Base-by-base conservation (phyloP, 108 stramenopile genomes). In the Cyclotella kingstonii region DNA sequence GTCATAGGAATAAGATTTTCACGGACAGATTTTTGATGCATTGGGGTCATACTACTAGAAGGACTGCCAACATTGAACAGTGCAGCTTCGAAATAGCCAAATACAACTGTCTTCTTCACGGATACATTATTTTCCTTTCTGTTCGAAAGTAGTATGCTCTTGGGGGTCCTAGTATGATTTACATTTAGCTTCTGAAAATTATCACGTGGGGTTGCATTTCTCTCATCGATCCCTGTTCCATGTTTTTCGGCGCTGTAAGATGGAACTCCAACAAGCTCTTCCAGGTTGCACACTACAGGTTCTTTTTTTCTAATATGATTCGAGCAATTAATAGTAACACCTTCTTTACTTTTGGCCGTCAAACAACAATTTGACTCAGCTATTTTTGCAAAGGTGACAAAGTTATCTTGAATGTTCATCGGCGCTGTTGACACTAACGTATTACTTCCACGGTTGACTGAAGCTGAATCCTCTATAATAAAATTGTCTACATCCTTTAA, bases 21-120 rank as follows among this genome's bases (percentile, higher is more conserved):
- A 21, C 83, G 83, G 5, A 50, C 67, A 11, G 40, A 41, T 45
- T 75, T 66, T 19, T 72, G 55, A 21, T 86, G 86, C 82, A 91
- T 80, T 8, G 88, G 93, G 7, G 93, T 91, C 42, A 91, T 60
- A 50, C 60, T 83, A 8, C 71, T 66, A 8, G 90, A 87, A 15
- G 93, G 93, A 54, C 88, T 90, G 6, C 78, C 81, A 27, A 88
- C 62, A 54, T 87, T 81, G 70, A 83, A 94, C 30, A 82, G 71
- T 6, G 88, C 88, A 12, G 84, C 82, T 42, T 81, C 80, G 0
- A 90, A 88, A 30, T 86, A 87, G 5, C 90, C 88, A 66, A 94
- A 94, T 11, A 76, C 86, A 29, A 94, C 90, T 45, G 66, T 51
- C 50, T 60, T 78, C 21, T 55, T 59, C 34, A 17, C 43, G 2